Percentiles rank a stretch among this genome's conserved stretches.
These are phyloP conservation scores for Neofusicoccum kwambonambiense DNA, from an alignment of 2,329 filamentous ascomycete genomes.

Conservation along the genomic window DNA sequence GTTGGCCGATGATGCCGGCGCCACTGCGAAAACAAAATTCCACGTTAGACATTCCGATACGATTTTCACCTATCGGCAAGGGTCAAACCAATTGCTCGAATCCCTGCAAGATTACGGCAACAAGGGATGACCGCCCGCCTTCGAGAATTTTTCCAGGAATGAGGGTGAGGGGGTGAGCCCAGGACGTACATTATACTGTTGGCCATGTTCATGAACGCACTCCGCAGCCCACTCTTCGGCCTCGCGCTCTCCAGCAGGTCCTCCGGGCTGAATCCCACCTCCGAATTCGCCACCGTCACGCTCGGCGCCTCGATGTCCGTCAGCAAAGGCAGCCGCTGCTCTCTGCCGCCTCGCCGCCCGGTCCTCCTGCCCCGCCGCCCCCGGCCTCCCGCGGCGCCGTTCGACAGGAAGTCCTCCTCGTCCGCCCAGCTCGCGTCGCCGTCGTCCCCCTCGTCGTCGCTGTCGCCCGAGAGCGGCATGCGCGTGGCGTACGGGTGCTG, in stretches of 20 bases:
- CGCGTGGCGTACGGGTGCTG: slow-evolving; percentile 17
- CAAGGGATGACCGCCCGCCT: too few species aligned
- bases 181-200: slow-evolving; percentile 79
- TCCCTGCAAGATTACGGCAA: too few species aligned
- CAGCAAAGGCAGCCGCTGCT: slow-evolving; percentile 66
- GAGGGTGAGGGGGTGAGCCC: neutral
- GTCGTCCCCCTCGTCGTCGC: slow-evolving; percentile 32
- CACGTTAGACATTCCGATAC: neutral
- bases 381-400: slow-evolving; percentile 20
- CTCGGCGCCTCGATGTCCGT: slow-evolving; percentile 82
- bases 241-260: slow-evolving; percentile 62
- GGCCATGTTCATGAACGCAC: slow-evolving; percentile 99
- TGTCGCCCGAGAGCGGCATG: neutral
- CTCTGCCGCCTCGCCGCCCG: slow-evolving; percentile 34
- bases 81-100: neutral
- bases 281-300: slow-evolving; percentile 65
- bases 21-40: slow-evolving; percentile 41
- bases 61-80: neutral
- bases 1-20: slow-evolving; percentile 73
- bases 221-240: slow-evolving; percentile 80
- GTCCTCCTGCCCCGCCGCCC: slow-evolving; percentile 29
- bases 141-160: neutral
- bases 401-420: slow-evolving; percentile 59
- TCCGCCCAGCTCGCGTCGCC: slow-evolving; percentile 47
- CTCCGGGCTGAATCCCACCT: slow-evolving; percentile 55